Percentiles rank a stretch among this genome's conserved stretches.
phyloP scores from a whole-genome alignment of 805 yeast genomes.

The Schwanniomyces yamadae region DNA sequence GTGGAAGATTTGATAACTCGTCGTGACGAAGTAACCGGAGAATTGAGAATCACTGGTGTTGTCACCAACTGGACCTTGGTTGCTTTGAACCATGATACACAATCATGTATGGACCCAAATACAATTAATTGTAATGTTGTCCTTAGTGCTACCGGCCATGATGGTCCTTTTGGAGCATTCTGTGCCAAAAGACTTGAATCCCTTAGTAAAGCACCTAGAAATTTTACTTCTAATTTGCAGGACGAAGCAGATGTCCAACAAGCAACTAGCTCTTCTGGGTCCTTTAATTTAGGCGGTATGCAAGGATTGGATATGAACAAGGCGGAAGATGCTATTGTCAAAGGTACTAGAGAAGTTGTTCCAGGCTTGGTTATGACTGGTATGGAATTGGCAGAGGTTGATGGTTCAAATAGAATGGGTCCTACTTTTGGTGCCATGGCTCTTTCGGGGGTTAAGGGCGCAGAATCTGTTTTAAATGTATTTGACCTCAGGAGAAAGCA shows the following conservation, averaged over 20 bases:
- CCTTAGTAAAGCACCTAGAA: conserved; percentile 43
- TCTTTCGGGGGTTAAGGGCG: conserved; percentile 75
- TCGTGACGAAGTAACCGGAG: conserved; percentile 53
- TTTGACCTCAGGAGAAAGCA: conserved; percentile 37
- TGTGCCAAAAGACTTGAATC: conserved; percentile 60
- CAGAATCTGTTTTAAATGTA: conserved; percentile 49
- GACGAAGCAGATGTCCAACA: conserved; percentile 7
- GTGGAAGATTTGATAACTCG: conserved; percentile 80
- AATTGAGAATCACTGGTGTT: conserved; percentile 70
- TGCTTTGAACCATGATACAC: conserved; percentile 70
- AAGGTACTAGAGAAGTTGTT: conserved; percentile 61
- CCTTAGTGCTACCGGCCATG: conserved; percentile 76
- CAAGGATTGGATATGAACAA: conserved; percentile 76
- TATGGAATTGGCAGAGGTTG: conserved; percentile 77
- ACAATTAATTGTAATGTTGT: conserved; percentile 66
- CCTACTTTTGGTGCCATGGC: conserved; percentile 85
- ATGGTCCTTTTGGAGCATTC: conserved; percentile 82
- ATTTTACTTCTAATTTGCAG: conserved; percentile 11
- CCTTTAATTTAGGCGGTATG: conserved; percentile 61
- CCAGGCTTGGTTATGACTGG: conserved; percentile 71
- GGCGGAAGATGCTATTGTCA: conserved; percentile 75
- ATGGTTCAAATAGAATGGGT: conserved; percentile 80
- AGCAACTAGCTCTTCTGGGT: conserved; percentile 20
- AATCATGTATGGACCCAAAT: conserved; percentile 82
- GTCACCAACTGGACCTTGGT: conserved; percentile 84